These are phyloP conservation scores for Cystobasidium sp. DNA, from an alignment of 1,284 basidiomycete species.

Conservation along the genomic window DNA sequence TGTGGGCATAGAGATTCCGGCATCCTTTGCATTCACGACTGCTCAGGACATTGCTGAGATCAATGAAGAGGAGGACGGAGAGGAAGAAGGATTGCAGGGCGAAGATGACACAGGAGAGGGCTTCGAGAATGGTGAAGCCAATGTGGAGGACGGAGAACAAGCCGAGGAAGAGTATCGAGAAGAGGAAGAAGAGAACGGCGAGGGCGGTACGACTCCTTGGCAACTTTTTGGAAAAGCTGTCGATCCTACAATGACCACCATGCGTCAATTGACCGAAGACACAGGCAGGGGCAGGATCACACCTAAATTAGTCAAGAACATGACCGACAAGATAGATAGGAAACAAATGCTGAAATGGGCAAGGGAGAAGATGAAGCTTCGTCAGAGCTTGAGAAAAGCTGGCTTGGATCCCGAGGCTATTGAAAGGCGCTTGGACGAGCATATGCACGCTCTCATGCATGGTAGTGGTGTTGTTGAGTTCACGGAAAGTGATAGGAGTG, in stretches of 20 bases:
- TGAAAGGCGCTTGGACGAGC: conserved; percentile 14
- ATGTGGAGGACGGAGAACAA: conserved; percentile 9
- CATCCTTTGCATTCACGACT: conserved; percentile 4
- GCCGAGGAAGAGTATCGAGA: conserved; percentile 3
- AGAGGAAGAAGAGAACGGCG: background rate
- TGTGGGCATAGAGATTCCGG: conserved; percentile 4
- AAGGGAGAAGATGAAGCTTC: conserved; percentile 31
- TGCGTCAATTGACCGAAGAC: conserved; percentile 27
- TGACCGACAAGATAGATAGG: conserved; percentile 9
- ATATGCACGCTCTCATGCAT: background rate
- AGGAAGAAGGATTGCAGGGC: background rate
- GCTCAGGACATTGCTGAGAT: conserved; percentile 18
- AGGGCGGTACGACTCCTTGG: conserved; percentile 9
- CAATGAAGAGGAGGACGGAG: background rate
- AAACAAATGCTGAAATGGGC: conserved; percentile 7
- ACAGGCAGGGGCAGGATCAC: conserved; percentile 16
- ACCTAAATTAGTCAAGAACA: background rate
- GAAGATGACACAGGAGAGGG: background rate
- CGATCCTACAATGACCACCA: conserved; percentile 25
- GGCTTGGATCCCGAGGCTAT: conserved; percentile 22
- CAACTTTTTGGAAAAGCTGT: conserved; percentile 7
- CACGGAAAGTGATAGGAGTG: background rate
- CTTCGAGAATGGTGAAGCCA: background rate
- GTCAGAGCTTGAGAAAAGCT: background rate
- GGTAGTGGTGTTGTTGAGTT: conserved; percentile 6